Evolutionary conservation across 441 rosid species (phyloP).

Genomic region (Corymbia calophylla): DNA sequence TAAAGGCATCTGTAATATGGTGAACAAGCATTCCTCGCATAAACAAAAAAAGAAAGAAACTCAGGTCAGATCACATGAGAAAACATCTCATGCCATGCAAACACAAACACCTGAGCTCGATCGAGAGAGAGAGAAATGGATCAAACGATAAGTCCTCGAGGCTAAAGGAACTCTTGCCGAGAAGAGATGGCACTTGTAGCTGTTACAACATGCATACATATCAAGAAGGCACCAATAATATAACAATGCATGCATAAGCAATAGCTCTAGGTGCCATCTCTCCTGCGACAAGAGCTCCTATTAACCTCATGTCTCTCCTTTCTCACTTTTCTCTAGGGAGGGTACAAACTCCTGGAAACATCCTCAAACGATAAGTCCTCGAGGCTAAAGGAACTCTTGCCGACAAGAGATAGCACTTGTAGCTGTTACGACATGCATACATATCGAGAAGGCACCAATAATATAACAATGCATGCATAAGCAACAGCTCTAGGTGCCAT

Average conservation of each 20-base stretch:
- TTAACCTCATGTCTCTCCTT: neutral
- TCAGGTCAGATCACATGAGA: neutral
- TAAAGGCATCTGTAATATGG: neutral
- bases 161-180: slow-evolving; percentile 10
- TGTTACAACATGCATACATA: neutral
- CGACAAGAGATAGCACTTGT: slow-evolving; percentile 17
- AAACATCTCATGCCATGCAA: neutral
- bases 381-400: slow-evolving; percentile 7
- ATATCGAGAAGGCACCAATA: neutral
- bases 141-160: neutral
- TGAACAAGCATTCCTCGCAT: neutral
- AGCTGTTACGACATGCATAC: neutral
- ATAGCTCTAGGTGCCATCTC: neutral
- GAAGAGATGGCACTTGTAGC: slow-evolving; percentile 15
- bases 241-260: neutral
- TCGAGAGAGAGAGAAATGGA: neutral
- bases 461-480: neutral
- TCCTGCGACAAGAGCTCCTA: neutral
- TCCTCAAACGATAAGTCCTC: neutral
- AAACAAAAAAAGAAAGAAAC: neutral
- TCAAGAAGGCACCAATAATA: neutral
- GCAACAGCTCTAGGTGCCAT: neutral
- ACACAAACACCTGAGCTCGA: neutral
- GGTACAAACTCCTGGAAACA: neutral
- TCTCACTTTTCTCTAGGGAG: neutral